A percentile compares a stretch with the other conserved stretches of the same genome.
These are phyloP conservation scores for Mucor sp. DNA, from an alignment of 371 early-diverging fungal genomes.

Conservation along the genomic window DNA sequence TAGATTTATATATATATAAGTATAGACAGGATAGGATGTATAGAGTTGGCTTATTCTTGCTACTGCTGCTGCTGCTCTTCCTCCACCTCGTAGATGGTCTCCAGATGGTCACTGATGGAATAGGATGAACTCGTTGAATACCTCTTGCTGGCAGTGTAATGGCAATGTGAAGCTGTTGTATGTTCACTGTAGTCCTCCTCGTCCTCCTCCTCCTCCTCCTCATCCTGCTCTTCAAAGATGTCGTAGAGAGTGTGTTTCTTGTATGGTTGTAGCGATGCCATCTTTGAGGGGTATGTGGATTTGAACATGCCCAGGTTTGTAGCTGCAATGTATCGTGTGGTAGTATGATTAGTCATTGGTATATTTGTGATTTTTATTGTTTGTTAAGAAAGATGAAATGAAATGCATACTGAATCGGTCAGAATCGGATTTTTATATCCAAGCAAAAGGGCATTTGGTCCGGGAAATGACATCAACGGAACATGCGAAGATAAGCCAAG, in stretches of 20 bases:
- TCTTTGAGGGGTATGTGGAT: not conserved
- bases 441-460: not conserved
- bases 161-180: not conserved
- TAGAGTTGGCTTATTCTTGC: not conserved
- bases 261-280: no score
- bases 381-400: not conserved
- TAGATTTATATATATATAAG: not conserved
- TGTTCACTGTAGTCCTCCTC: not conserved
- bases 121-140: not conserved
- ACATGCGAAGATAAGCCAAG: slow-evolving; percentile 68
- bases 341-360: not conserved
- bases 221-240: not conserved
- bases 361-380: not conserved
- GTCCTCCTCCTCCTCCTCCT: not conserved
- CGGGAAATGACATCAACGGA: slow-evolving; percentile 40
- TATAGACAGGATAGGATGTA: not conserved
- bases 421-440: not conserved
- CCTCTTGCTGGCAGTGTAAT: not conserved
- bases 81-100: slow-evolving; percentile 1
- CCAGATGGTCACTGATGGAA: not conserved
- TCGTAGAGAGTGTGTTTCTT: not conserved
- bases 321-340: not conserved
- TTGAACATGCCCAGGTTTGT: not conserved
- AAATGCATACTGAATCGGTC: not conserved
- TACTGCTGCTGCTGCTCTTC: not conserved